These are phyloP conservation scores for Cladosporium sp. DNA, from an alignment of 2,329 filamentous ascomycete species.

Conservation along the genomic window DNA sequence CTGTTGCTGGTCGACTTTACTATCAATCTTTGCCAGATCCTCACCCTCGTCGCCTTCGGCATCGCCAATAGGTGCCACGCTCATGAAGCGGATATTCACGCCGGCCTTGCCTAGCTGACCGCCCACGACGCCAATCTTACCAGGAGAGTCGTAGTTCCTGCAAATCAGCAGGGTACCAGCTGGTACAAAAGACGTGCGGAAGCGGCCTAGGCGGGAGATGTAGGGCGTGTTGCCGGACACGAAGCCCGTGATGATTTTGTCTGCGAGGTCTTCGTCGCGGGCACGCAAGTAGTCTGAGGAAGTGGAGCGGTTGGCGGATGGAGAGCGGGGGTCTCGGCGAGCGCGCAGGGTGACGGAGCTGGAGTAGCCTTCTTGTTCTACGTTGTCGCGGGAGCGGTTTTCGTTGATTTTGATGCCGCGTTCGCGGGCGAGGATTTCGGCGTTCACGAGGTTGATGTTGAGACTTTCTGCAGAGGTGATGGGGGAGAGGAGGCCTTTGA, in stretches of 20 bases:
- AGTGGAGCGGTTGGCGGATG: slow-evolving; percentile 23
- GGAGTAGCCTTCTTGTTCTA: slow-evolving; percentile 60
- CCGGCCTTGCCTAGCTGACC: slow-evolving; percentile 62
- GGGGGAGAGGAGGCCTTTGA: slow-evolving; percentile 68
- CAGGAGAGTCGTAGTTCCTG: slow-evolving; percentile 74
- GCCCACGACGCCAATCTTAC: slow-evolving; percentile 77
- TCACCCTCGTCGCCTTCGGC: slow-evolving; percentile 23
- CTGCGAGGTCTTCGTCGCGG: slow-evolving; percentile 30
- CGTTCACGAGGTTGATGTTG: slow-evolving; percentile 80
- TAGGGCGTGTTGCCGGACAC: slow-evolving; percentile 59
- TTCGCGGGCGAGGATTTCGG: slow-evolving; percentile 67
- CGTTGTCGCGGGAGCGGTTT: slow-evolving; percentile 57
- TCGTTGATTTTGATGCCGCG: slow-evolving; percentile 75
- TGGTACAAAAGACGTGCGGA: slow-evolving; percentile 68
- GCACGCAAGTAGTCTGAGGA: slow-evolving; percentile 13
- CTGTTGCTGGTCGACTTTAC: slow-evolving; percentile 11
- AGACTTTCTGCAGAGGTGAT: slow-evolving; percentile 62
- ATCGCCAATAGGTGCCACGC: slow-evolving; percentile 56
- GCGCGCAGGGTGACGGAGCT: slow-evolving; percentile 67
- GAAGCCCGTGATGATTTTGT: slow-evolving; percentile 61
- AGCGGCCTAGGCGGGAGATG: slow-evolving; percentile 69
- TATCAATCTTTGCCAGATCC: slow-evolving; percentile 14
- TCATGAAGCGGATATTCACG: slow-evolving; percentile 79
- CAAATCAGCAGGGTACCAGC: slow-evolving; percentile 71
- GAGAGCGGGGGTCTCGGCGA: slow-evolving; percentile 27